phyloP scores from a whole-genome alignment of 2,329 filamentous ascomycete genomes.

The Fusarium sp. region DNA sequence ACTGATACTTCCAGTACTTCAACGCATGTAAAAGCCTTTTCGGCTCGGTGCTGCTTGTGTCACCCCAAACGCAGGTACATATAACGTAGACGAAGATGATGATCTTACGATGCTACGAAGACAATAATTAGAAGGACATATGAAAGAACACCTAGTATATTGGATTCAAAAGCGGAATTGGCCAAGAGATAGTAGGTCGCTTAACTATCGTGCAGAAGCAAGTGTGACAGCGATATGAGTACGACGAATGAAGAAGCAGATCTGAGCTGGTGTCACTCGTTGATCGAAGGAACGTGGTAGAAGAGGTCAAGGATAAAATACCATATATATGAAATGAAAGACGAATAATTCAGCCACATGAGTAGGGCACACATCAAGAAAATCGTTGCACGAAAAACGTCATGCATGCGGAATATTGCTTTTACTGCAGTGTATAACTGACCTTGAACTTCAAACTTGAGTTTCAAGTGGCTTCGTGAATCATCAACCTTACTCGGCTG shows the following conservation, averaged over 20 bases:
- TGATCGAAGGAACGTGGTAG: neutral
- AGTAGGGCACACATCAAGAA: fast-evolving
- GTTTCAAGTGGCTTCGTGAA: neutral
- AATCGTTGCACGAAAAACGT: neutral
- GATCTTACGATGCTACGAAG: neutral
- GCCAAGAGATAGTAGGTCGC: neutral
- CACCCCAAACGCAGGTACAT: conserved; percentile 26
- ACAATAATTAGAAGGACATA: neutral
- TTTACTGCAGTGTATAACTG: neutral
- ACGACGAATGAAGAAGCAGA: conserved; percentile 4
- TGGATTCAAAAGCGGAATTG: conserved; percentile 1
- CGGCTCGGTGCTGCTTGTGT: conserved; percentile 2
- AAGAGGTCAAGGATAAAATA: neutral
- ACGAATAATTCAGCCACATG: neutral
- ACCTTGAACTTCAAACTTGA: neutral
- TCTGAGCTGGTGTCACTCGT: neutral
- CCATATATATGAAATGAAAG: neutral
- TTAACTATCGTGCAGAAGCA: neutral
- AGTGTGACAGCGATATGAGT: conserved; percentile 13
- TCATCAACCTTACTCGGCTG: neutral
- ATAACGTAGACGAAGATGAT: neutral
- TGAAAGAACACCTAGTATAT: neutral
- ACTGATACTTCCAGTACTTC: neutral
- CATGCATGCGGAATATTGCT: neutral
- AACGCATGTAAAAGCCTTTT: neutral